Percentiles rank a stretch among this genome's conserved stretches.
These are phyloP conservation scores for Trichopus zeylanicus DNA, from an alignment of 116 monocot species.

Conservation along the genomic window DNA sequence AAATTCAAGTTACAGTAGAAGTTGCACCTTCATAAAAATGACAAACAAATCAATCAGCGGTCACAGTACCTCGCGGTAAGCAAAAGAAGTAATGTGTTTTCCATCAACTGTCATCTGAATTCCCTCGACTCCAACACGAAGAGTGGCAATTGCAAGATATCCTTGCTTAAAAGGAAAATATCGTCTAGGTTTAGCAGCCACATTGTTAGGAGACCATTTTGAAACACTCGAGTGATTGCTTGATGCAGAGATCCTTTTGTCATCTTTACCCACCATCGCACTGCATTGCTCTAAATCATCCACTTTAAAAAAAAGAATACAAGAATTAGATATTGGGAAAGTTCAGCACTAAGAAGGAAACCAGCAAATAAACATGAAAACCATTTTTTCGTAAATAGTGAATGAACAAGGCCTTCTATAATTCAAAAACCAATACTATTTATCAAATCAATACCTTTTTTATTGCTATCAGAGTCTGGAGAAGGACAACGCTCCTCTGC, in stretches of 20 bases:
- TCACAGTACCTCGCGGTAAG: conserved; percentile 65
- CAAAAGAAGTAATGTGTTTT: conserved; percentile 89
- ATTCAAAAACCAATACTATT: not conserved
- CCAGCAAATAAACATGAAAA: not conserved
- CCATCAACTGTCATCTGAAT: conserved; percentile 98
- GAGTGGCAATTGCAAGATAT: conserved; percentile 66
- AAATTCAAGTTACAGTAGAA: not conserved
- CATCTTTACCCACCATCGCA: conserved; percentile 45
- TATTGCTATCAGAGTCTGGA: conserved; percentile 27
- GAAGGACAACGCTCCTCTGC: conserved; percentile 83
- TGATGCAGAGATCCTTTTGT: conserved; percentile 13
- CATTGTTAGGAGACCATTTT: conserved; percentile 9
- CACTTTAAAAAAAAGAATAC: conserved; percentile 30
- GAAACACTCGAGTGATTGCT: conserved; percentile 33
- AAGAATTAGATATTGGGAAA: not conserved
- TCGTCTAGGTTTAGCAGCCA: conserved; percentile 19
- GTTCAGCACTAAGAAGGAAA: no score
- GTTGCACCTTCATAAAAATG: not conserved
- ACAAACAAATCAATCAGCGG: not conserved
- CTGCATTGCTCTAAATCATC: conserved; percentile 79
- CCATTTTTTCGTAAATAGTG: not conserved
- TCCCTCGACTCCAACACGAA: conserved; percentile 78
- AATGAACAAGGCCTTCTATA: not conserved
- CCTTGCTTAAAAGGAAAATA: conserved; percentile 91
- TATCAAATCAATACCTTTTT: conserved; percentile 36